Conservation (phyloP, 345 rosid species). For the Angophora floribunda region DNA sequence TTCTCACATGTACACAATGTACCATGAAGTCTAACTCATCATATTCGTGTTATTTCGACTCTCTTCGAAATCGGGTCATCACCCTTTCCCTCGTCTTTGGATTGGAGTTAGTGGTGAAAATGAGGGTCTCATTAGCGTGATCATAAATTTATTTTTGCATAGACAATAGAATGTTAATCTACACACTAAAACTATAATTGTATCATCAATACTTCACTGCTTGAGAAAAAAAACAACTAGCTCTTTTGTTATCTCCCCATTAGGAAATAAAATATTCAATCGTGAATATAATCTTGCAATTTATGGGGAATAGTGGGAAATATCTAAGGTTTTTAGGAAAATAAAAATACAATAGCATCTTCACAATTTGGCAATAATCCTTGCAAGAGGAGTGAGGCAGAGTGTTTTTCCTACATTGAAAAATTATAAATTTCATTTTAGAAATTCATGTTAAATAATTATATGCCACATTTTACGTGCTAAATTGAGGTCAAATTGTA, state of each 20-base stretch:
- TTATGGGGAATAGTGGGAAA: background rate
- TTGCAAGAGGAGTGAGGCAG: background rate
- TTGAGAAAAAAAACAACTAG: background rate
- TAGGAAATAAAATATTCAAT: background rate
- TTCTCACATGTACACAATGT: fast-evolving
- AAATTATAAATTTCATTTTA: background rate
- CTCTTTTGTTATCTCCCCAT: background rate
- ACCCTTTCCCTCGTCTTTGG: background rate
- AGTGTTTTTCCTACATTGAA: background rate
- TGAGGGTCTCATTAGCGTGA: fast-evolving
- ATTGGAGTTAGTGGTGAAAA: background rate
- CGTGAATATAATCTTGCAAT: background rate
- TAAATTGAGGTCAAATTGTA: background rate
- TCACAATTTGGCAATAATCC: background rate
- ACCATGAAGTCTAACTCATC: too few species aligned
- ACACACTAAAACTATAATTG: background rate
- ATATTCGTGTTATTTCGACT: background rate
- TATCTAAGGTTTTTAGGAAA: background rate
- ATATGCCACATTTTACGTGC: background rate
- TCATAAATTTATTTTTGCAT: too few species aligned
- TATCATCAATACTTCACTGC: fast-evolving
- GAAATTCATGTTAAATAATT: background rate
- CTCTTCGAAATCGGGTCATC: background rate
- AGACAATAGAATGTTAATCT: too few species aligned
- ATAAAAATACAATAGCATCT: background rate